A percentile compares a stretch with the other conserved stretches of the same genome.
Evolutionary conservation across 2,329 filamentous ascomycete genomes (phyloP).

Genomic region (Ceratocystis albifundus): DNA sequence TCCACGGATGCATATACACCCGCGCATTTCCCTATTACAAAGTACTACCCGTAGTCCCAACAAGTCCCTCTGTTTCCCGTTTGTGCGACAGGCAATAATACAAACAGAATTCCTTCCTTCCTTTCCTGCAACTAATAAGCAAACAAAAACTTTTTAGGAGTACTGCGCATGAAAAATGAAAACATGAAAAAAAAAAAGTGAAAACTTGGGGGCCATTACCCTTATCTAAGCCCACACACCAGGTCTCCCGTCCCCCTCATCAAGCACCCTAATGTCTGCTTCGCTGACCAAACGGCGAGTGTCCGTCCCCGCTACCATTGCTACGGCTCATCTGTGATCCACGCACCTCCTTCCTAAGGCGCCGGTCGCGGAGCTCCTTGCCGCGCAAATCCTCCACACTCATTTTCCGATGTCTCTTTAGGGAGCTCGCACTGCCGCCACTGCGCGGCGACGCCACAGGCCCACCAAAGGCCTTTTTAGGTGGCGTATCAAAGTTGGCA

Average conservation of each 20-base stretch:
- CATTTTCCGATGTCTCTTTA: constrained; percentile 15
- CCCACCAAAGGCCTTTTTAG: constrained; percentile 17
- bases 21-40: neutral
- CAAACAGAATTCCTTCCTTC: neutral
- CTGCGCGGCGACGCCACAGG: constrained; percentile 20
- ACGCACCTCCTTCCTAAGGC: constrained; percentile 52
- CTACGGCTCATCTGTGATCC: constrained; percentile 19
- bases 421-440: constrained; percentile 7
- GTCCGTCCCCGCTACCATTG: constrained; percentile 1
- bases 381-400: constrained; percentile 22
- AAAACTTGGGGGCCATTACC: neutral
- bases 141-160: neutral
- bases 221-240: neutral
- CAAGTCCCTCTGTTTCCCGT: neutral
- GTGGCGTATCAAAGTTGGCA: constrained; percentile 8
- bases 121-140: neutral
- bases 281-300: constrained; percentile 17
- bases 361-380: constrained; percentile 45
- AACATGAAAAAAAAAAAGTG: too few relatives aligned
- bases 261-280: constrained; percentile 1
- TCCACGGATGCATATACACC: neutral
- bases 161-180: neutral
- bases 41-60: too few relatives aligned
- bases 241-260: neutral
- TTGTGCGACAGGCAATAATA: neutral